Conservation (phyloP, 2,329 filamentous ascomycete species). For the Colletotrichum sp. region DNA sequence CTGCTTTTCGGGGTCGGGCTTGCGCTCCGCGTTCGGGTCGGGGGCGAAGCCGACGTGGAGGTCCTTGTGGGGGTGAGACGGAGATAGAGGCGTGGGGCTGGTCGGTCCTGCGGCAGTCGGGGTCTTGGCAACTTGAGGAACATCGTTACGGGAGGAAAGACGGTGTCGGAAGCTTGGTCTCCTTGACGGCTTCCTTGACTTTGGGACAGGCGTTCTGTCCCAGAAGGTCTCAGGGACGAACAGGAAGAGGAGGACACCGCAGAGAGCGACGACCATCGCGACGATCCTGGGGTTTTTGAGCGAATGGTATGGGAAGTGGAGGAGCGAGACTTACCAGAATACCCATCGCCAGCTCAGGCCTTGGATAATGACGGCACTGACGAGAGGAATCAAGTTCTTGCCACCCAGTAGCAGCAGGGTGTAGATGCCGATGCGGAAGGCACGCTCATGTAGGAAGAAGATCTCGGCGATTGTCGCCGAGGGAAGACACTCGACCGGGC, state of each 20-base stretch:
- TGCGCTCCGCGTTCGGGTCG: not conserved
- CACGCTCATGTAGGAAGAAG: slow-evolving; percentile 92
- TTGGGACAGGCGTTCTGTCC: slow-evolving; percentile 74
- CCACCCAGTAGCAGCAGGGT: slow-evolving; percentile 86
- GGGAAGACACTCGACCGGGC: slow-evolving; percentile 88
- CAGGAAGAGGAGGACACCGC: slow-evolving; percentile 76
- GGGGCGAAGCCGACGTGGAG: slow-evolving; percentile 36
- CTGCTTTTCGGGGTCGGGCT: not conserved
- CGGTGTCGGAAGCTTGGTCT: slow-evolving; percentile 52
- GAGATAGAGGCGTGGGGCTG: not conserved
- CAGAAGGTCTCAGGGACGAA: slow-evolving; percentile 97
- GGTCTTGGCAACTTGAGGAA: not conserved
- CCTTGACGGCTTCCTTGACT: slow-evolving; percentile 38
- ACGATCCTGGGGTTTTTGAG: slow-evolving; percentile 66
- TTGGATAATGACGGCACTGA: slow-evolving; percentile 85
- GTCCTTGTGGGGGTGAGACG: slow-evolving; percentile 27
- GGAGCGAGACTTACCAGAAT: slow-evolving; percentile 67
- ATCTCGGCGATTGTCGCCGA: slow-evolving; percentile 96
- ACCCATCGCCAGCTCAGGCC: slow-evolving; percentile 86
- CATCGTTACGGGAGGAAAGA: slow-evolving; percentile 40
- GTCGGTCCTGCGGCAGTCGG: not conserved
- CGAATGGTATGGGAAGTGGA: not conserved
- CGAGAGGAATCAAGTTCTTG: slow-evolving; percentile 87
- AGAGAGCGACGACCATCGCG: slow-evolving; percentile 77
- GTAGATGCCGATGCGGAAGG: slow-evolving; percentile 92